These are phyloP conservation scores for Thielaviopsis musarum DNA, from an alignment of 2,329 filamentous ascomycete species.

Conservation along the genomic window DNA sequence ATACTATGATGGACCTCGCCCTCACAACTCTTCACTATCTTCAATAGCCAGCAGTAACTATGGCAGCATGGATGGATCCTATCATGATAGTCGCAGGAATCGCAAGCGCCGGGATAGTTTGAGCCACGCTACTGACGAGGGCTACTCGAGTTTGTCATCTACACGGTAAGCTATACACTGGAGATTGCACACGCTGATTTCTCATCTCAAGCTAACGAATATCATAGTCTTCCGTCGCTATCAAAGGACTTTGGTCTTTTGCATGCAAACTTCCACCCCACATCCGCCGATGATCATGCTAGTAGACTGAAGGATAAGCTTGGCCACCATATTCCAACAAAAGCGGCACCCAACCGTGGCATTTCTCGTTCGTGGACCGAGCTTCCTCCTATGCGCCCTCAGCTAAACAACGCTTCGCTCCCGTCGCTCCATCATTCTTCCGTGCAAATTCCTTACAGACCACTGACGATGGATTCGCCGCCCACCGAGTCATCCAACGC, in stretches of 20 bases:
- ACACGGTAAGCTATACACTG: slow-evolving; percentile 19
- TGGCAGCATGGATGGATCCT: slow-evolving; percentile 24
- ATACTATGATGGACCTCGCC: slow-evolving; percentile 2
- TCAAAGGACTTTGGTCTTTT: slow-evolving; percentile 30
- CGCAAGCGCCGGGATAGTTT: slow-evolving; percentile 5
- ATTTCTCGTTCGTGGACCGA: slow-evolving; percentile 5
- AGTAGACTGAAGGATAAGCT: slow-evolving; percentile 38
- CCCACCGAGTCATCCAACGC: slow-evolving; percentile 26
- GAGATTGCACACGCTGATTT: slow-evolving; percentile 9
- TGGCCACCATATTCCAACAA: slow-evolving; percentile 26
- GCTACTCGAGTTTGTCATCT: slow-evolving; percentile 27
- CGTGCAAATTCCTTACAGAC: slow-evolving; percentile 28
- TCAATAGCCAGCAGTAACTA: slow-evolving; percentile 20
- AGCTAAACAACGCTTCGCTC: slow-evolving; percentile 20
- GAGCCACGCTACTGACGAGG: slow-evolving; percentile 23
- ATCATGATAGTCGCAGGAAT: slow-evolving; percentile 15
- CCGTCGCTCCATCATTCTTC: slow-evolving; percentile 25
- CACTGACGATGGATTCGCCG: slow-evolving; percentile 24
- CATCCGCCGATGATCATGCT: slow-evolving; percentile 30
- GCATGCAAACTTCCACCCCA: slow-evolving; percentile 31
- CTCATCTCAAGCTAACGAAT: slow-evolving; percentile 12
- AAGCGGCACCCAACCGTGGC: slow-evolving; percentile 24
- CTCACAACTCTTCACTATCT: slow-evolving; percentile 10
- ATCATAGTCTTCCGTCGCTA: slow-evolving; percentile 26
- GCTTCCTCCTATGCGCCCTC: slow-evolving; percentile 20